These are phyloP conservation scores for Musa schizocarpa DNA, from an alignment of 176 grass and related monocot species.

Conservation along the genomic window DNA sequence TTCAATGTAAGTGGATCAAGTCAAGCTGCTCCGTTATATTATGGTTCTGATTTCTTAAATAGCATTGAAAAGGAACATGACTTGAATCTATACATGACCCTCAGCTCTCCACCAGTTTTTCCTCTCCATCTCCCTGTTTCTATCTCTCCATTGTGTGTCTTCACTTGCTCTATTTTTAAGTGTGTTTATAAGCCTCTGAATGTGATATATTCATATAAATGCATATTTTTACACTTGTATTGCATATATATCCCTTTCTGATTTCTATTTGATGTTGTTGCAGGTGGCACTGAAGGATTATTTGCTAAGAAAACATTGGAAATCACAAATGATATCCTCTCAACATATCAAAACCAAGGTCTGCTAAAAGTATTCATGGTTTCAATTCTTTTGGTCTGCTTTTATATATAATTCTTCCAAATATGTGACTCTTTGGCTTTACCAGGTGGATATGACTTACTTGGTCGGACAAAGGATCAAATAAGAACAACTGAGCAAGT, in stretches of 20 bases:
- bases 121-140: too few species aligned
- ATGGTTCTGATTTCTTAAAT: too few species aligned
- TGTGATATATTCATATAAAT: too few species aligned
- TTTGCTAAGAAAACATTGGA: constrained; percentile 91
- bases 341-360: constrained; percentile 97
- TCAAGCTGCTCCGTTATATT: too few species aligned
- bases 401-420: constrained; percentile 6
- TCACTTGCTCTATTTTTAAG: too few species aligned
- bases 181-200: too few species aligned
- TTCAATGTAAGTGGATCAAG: too few species aligned
- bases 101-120: too few species aligned
- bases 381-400: background rate
- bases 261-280: constrained; percentile 23
- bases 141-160: too few species aligned
- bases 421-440: constrained; percentile 2
- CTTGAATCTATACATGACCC: too few species aligned
- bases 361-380: background rate
- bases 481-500: constrained; percentile 96
- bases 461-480: constrained; percentile 97
- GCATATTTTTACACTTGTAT: too few species aligned
- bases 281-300: constrained; percentile 85
- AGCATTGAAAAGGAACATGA: too few species aligned
- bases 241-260: background rate
- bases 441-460: constrained; percentile 89
- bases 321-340: constrained; percentile 83